Percentiles rank a stretch among this genome's conserved stretches.
These are phyloP conservation scores for Termitomyces sp. DNA, from an alignment of 768 basidiomycete genomes.

Conservation along the genomic window DNA sequence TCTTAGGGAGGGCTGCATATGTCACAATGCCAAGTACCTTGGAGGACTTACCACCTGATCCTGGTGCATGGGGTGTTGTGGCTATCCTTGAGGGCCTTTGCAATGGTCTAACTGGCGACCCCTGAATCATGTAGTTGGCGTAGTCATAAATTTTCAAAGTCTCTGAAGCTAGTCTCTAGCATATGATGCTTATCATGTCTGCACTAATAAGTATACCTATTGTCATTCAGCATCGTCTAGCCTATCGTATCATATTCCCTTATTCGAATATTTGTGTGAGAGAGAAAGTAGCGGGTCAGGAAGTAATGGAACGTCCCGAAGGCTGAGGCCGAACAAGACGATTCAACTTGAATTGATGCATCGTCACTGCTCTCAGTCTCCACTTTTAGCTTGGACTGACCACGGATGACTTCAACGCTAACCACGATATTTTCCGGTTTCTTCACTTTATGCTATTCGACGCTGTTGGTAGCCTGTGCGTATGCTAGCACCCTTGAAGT, in stretches of 20 bases:
- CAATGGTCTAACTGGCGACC: conserved; percentile 14
- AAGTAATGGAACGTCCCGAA: too few species aligned
- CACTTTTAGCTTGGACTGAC: background rate
- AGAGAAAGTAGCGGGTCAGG: background rate
- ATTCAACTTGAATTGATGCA: background rate
- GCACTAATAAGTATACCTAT: background rate
- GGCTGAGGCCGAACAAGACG: background rate
- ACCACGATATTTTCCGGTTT: conserved; percentile 1
- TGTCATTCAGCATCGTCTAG: background rate
- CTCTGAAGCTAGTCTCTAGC: background rate
- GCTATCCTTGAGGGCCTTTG: conserved; percentile 38
- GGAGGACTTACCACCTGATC: conserved; percentile 42
- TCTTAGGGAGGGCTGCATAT: conserved; percentile 51
- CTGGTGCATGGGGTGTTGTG: conserved; percentile 53
- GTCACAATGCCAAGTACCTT: conserved; percentile 28
- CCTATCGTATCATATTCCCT: background rate
- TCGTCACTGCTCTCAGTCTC: background rate
- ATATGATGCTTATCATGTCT: background rate
- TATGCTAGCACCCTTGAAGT: conserved; percentile 7
- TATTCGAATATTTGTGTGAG: background rate
- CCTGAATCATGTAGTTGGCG: background rate
- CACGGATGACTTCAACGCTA: background rate
- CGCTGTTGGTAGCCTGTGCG: background rate
- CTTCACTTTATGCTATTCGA: background rate
- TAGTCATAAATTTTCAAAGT: background rate